A percentile compares a stretch with the other conserved stretches of the same genome.
Conservation (phyloP, 306 rosid species). For the Rubus parviflorus region DNA sequence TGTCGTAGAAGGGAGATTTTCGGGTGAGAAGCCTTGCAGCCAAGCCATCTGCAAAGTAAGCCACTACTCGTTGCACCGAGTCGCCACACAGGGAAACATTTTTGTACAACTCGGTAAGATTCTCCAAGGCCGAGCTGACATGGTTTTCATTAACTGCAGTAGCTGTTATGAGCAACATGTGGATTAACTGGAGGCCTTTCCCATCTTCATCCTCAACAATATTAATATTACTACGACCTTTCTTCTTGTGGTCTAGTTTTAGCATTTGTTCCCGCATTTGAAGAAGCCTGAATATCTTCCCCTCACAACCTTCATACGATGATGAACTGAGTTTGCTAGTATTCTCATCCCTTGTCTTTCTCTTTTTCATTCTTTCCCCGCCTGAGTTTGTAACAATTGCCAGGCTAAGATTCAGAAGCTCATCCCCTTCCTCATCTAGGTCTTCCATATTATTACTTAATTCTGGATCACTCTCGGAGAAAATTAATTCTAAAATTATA, state of each 20-base stretch:
- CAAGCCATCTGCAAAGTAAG: conserved; percentile 64
- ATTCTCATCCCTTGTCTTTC: conserved; percentile 30
- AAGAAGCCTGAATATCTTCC: conserved; percentile 63
- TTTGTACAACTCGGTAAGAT: conserved; percentile 48
- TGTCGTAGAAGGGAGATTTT: conserved; percentile 61
- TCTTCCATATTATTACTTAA: conserved; percentile 48
- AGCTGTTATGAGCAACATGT: conserved; percentile 56
- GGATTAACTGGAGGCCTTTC: conserved; percentile 60
- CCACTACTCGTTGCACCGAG: conserved; percentile 65
- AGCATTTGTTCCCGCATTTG: conserved; percentile 73
- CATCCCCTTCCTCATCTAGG: conserved; percentile 60
- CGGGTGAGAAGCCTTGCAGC: conserved; percentile 55
- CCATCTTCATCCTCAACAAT: conserved; percentile 23
- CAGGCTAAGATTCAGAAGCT: conserved; percentile 75
- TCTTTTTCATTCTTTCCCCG: conserved; percentile 51
- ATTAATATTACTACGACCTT: neutral
- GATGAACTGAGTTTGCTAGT: neutral
- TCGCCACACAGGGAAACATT: conserved; percentile 56
- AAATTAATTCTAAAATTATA: neutral
- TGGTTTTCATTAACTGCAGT: conserved; percentile 47
- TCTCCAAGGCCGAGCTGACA: conserved; percentile 40
- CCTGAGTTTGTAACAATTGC: conserved; percentile 41
- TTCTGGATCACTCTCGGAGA: neutral
- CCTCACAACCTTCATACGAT: conserved; percentile 53
- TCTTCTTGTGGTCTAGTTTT: conserved; percentile 39